These are phyloP conservation scores for Neofusicoccum ribis DNA, from an alignment of 2,329 filamentous ascomycete genomes.

Conservation along the genomic window DNA sequence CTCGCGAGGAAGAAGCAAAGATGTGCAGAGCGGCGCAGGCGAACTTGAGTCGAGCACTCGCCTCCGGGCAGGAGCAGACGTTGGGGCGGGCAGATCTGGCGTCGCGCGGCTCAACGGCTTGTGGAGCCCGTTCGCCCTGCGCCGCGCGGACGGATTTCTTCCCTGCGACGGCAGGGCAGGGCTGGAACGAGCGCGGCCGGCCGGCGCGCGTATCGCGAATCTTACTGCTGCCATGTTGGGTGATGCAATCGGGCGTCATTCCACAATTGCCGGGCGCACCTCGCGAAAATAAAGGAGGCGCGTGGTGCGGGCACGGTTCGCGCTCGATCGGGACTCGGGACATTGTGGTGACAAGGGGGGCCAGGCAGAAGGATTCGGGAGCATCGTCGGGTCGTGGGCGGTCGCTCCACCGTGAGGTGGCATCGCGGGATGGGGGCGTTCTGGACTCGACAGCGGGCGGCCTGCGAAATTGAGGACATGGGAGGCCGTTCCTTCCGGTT, in stretches of 20 bases:
- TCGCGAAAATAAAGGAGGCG: constrained; percentile 1
- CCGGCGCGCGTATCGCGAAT: not conserved
- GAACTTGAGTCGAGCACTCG: not conserved
- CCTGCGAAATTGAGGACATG: not conserved
- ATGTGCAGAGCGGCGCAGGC: no score
- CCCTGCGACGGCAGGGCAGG: not conserved
- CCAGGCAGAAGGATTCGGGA: not conserved
- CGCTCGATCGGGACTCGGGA: not conserved
- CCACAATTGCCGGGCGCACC: not conserved
- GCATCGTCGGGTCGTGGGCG: not conserved
- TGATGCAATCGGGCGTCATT: constrained; percentile 4
- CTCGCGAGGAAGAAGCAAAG: not conserved
- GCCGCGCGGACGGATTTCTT: not conserved
- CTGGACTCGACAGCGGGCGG: not conserved
- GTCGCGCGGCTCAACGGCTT: constrained; percentile 1
- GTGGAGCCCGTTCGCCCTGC: not conserved
- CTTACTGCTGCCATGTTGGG: not conserved
- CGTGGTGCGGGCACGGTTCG: not conserved
- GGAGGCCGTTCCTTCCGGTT: not conserved
- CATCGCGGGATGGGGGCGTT: not conserved
- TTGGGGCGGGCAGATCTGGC: constrained; percentile 2
- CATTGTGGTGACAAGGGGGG: not conserved
- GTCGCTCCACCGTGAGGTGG: not conserved
- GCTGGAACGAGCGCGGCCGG: not conserved
- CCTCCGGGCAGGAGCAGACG: no score